Evolutionary conservation across 2,329 filamentous ascomycete species (phyloP), one percentile per base, ranked within the genome.

Genomic region (Colletotrichum sp.): DNA sequence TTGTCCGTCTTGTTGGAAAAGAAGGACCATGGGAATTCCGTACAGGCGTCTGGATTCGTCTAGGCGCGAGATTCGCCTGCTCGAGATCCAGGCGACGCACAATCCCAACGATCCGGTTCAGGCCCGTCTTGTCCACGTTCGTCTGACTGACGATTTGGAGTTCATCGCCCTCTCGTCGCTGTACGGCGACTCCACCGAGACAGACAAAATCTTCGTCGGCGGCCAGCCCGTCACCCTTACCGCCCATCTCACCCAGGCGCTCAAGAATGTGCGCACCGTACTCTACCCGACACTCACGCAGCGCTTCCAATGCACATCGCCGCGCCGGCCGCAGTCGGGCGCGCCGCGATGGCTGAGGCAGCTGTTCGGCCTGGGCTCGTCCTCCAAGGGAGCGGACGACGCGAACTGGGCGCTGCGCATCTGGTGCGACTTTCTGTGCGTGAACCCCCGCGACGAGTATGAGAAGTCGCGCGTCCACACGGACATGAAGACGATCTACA

Each of bases 111-210:
- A 83, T 30, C 78, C 78, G 10, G 73, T 84, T 52, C 79, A 80
- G n/a, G 84, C 82, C 67, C 83, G 83, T 15, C 78, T 84, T 30
- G 77, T 85, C 32, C 82, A 80, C n/a, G 76, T 80, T 30, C 77
- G 77, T 4, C 80, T 84, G 48, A 79, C 71, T 55, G 76, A 81
- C 21, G 70, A 79, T 15, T 38, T 76, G 56, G 80, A 83, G 58
- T 82, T 80, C 60, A 79, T 82, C 76, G 82, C 79, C 69, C 79
- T 83, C 32, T 82, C 82, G 8, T 79, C 82, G 5, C 76, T 83
- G 7, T 78, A 81, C 38, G 82, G 80, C 48, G 82, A 82, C 56
- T 77, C 79, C 12, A 69, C 78, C 52, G 77, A 78, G 15, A 81
- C 80, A 18, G 83, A 84, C 28, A 78, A 70, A 62, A 81, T 85